These are phyloP conservation scores for Cutaneotrichosporon mucoides DNA, from an alignment of 1,284 basidiomycete species.

Conservation along the genomic window DNA sequence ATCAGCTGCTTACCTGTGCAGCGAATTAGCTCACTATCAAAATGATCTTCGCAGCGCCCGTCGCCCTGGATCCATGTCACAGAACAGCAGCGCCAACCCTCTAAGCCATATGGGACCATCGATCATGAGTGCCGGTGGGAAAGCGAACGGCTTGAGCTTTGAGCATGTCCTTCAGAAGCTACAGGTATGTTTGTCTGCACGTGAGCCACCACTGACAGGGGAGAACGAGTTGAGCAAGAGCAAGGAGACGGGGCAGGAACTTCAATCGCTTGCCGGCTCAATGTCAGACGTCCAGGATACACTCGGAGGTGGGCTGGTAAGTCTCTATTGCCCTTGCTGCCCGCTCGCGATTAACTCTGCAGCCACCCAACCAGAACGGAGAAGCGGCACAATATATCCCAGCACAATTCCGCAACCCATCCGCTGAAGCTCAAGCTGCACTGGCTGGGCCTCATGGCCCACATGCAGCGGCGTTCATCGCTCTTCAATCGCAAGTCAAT, in stretches of 20 bases:
- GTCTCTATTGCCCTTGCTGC: constrained; percentile 36
- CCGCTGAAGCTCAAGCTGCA: constrained; percentile 44
- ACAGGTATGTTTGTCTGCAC: constrained; percentile 37
- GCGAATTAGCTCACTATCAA: constrained; percentile 44
- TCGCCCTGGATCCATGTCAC: constrained; percentile 7
- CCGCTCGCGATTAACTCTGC: not conserved
- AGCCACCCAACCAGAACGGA: constrained; percentile 53
- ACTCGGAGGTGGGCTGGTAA: constrained; percentile 72
- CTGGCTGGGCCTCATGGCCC: constrained; percentile 43
- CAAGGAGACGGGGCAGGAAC: constrained; percentile 85
- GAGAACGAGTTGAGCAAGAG: constrained; percentile 89
- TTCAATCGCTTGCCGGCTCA: constrained; percentile 71
- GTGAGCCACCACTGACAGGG: constrained; percentile 45
- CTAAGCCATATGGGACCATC: constrained; percentile 29
- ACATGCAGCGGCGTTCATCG: constrained; percentile 52
- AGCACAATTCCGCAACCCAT: constrained; percentile 44
- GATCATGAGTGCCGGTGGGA: constrained; percentile 45
- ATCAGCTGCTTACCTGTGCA: constrained; percentile 8
- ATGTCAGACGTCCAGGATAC: constrained; percentile 92
- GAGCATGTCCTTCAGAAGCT: constrained; percentile 53
- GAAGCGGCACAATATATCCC: constrained; percentile 43
- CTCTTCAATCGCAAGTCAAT: constrained; percentile 74
- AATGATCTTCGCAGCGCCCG: constrained; percentile 29
- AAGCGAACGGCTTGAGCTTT: constrained; percentile 49
- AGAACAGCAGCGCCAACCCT: constrained; percentile 13